Percentiles rank a stretch among this genome's conserved stretches.
phyloP scores from a whole-genome alignment of 2,329 filamentous ascomycete genomes.

The Monilinia fructigena region DNA sequence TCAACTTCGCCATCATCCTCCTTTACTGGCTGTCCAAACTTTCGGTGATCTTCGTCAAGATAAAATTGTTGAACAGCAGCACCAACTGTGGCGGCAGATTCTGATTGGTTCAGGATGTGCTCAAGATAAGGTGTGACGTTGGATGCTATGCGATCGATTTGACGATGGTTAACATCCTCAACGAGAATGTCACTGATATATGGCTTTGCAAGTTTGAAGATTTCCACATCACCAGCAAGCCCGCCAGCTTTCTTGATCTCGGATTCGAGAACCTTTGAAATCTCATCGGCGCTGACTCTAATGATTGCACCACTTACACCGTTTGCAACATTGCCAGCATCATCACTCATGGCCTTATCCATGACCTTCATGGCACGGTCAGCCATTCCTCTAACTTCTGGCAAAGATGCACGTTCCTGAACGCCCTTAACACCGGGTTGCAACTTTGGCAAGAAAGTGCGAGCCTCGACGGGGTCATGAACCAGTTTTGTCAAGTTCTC shows the following conservation, averaged over 20 bases:
- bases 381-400: constrained; percentile 90
- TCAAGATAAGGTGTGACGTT: constrained; percentile 74
- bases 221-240: constrained; percentile 58
- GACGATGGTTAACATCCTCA: constrained; percentile 82
- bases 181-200: constrained; percentile 84
- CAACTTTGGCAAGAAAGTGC: constrained; percentile 91
- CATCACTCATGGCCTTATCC: constrained; percentile 84
- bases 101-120: constrained; percentile 62
- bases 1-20: constrained; percentile 91
- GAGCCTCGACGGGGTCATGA: constrained; percentile 90
- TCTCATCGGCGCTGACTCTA: constrained; percentile 69
- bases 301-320: constrained; percentile 49
- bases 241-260: constrained; percentile 71
- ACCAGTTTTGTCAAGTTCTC: constrained; percentile 99
- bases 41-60: constrained; percentile 80
- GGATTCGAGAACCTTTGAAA: constrained; percentile 70
- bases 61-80: constrained; percentile 75
- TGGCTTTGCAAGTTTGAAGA: constrained; percentile 65
- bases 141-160: constrained; percentile 67
- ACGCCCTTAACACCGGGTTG: constrained; percentile 91
- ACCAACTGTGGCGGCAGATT: constrained; percentile 62
- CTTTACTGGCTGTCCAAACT: constrained; percentile 78
- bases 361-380: constrained; percentile 81
- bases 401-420: constrained; percentile 81
- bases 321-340: constrained; percentile 56